These are phyloP conservation scores for Crepidotus variabilis DNA, from an alignment of 768 basidiomycete species.

Conservation along the genomic window DNA sequence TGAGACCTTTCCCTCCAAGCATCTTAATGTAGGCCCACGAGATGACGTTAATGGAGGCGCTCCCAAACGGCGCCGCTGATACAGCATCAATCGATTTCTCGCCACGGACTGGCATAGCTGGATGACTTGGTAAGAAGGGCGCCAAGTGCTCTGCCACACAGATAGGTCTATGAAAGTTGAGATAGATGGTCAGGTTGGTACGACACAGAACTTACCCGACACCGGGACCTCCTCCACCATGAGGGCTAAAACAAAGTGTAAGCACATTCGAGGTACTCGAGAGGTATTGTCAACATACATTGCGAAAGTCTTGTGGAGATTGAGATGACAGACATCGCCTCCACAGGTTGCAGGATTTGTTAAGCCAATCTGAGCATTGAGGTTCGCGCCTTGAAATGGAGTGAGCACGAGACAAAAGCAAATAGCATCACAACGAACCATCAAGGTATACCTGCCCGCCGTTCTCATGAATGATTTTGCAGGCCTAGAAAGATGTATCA, in stretches of 20 bases:
- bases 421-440: slow-evolving; percentile 38
- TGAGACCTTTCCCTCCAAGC: slow-evolving; percentile 92
- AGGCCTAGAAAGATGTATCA: slow-evolving; percentile 49
- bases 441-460: slow-evolving; percentile 99
- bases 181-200: background rate
- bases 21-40: slow-evolving; percentile 99
- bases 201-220: slow-evolving; percentile 58
- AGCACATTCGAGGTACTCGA: background rate
- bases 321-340: slow-evolving; percentile 97
- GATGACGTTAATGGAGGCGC: slow-evolving; percentile 91
- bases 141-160: slow-evolving; percentile 91
- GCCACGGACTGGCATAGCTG: slow-evolving; percentile 63
- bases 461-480: slow-evolving; percentile 88
- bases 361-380: slow-evolving; percentile 91
- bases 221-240: slow-evolving; percentile 96
- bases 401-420: background rate
- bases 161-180: slow-evolving; percentile 58
- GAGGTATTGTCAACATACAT: slow-evolving; percentile 51
- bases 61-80: slow-evolving; percentile 90
- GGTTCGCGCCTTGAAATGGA: slow-evolving; percentile 62
- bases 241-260: slow-evolving; percentile 56
- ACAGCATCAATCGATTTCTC: slow-evolving; percentile 81
- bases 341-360: slow-evolving; percentile 95
- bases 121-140: slow-evolving; percentile 92
- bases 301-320: slow-evolving; percentile 96